A percentile compares a stretch with the other conserved stretches of the same genome.
phyloP scores from a whole-genome alignment of 2,329 filamentous ascomycete species.

The Fusarium buharicum region DNA sequence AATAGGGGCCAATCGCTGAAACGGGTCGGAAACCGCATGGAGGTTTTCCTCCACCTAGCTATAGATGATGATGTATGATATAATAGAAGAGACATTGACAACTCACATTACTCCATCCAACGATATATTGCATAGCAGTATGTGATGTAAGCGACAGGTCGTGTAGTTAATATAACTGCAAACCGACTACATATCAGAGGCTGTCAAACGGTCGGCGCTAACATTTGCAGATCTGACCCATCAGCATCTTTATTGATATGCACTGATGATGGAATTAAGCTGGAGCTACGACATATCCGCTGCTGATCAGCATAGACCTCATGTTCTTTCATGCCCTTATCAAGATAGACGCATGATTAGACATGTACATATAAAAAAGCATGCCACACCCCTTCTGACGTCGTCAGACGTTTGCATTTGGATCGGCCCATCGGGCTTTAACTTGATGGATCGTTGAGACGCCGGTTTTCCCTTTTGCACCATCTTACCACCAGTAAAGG shows the following conservation, averaged over 20 bases:
- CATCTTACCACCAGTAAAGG: neutral
- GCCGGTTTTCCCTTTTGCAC: no score
- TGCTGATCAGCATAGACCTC: constrained; percentile 23
- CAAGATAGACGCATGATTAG: constrained; percentile 10
- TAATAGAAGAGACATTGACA: constrained; percentile 22
- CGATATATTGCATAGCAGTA: neutral
- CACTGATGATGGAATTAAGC: constrained; percentile 36
- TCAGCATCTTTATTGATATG: constrained; percentile 14
- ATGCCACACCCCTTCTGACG: constrained; percentile 24
- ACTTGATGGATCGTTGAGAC: neutral
- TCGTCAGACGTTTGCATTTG: constrained; percentile 10
- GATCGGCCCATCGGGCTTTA: constrained; percentile 3
- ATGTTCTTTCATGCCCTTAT: constrained; percentile 1
- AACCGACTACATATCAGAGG: neutral
- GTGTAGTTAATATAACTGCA: no score
- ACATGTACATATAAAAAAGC: neutral
- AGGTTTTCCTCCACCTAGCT: neutral
- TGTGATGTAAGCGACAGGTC: neutral
- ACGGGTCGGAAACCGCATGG: constrained; percentile 6
- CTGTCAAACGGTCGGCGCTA: constrained; percentile 19
- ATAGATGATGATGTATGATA: constrained; percentile 43
- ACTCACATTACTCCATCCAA: neutral
- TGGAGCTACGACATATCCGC: constrained; percentile 9
- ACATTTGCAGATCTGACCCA: constrained; percentile 14
- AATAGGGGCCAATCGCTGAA: constrained; percentile 12